phyloP scores from a whole-genome alignment of 257 asterid species.

The Solanum chmielewskii region DNA sequence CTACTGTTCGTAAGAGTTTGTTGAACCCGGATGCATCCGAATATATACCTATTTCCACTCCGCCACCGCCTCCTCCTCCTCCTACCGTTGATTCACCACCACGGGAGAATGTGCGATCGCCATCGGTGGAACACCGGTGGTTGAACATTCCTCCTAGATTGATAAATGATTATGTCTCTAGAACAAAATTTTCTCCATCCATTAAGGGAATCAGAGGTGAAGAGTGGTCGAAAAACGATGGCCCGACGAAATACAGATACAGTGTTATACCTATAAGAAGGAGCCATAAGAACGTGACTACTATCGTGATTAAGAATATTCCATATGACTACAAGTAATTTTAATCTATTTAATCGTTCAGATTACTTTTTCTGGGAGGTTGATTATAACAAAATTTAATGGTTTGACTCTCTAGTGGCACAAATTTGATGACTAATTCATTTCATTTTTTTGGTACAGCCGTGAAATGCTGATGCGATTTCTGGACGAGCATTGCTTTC shows the following conservation, averaged over 20 bases:
- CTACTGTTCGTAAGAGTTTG: neutral
- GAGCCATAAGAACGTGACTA: slow-evolving; percentile 13
- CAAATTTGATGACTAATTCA: neutral
- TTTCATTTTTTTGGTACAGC: slow-evolving; percentile 7
- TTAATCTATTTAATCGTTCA: neutral
- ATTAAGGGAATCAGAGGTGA: neutral
- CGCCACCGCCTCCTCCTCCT: neutral
- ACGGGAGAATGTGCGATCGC: neutral
- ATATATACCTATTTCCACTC: neutral
- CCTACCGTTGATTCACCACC: neutral
- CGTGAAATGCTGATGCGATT: slow-evolving; percentile 19
- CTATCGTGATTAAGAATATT: slow-evolving; percentile 57
- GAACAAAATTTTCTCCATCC: neutral
- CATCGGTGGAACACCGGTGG: neutral
- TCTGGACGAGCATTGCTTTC: slow-evolving; percentile 33
- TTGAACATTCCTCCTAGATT: neutral
- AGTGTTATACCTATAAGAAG: slow-evolving; percentile 14
- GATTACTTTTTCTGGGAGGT: neutral
- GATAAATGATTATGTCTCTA: neutral
- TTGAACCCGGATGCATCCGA: neutral
- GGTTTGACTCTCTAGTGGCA: neutral
- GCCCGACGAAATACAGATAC: slow-evolving; percentile 1
- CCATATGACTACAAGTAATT: slow-evolving; percentile 42
- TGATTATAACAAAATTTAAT: neutral
- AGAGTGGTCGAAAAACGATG: neutral